Base-by-base conservation (phyloP, 129 eudicot species). In the Chrysanthemum seticuspe region DNA sequence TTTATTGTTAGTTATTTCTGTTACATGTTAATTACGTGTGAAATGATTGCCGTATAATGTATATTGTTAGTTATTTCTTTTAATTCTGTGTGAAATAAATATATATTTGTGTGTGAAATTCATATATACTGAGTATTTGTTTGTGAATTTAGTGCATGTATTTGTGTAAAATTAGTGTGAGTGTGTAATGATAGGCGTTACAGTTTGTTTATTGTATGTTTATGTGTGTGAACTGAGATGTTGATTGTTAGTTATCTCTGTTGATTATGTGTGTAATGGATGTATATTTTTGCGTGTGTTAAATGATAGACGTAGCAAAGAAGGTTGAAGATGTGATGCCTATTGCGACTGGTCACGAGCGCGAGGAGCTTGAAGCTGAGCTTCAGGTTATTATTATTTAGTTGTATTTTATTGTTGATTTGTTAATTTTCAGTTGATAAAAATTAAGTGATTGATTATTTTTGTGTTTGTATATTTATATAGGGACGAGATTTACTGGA, bases 291-390 rank as follows among this genome's bases (percentile, higher is more conserved):
- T 34, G 44, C 4, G 44, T 40, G 47, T 40, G 10, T 40, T 1
- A 7, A 40, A 40, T 40, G 57, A 48, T 72, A 78, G 82, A 65
- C 44, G 82, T 72, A 1, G 13, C 82, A 2, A 78, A 74, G 62
- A 85, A 70, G 52, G 54, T 80, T 11, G 94, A 88, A 65, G 90
- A 88, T 47, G 80, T 85, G 74, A 85, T 85, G 86, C 94, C 94
- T 10, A 88, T 88, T 31, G 90, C 90, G 1, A 85, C 94, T 13
- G 94, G 93, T 18, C 94, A 88, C 48, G 94, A 85, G 51, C 94
- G 90, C 14, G 94, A 85, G 73, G 94, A 88, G 87, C 87, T 88
- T 48, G 86, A 83, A 72, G 94, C 90, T 55, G 86, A 88, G 79
- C 86, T 88, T 73, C 63, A 80, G 89, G 90, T 82, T 50, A 25